Percentiles rank a stretch among this genome's conserved stretches.
These are phyloP conservation scores for Mycena alexandri DNA, from an alignment of 768 basidiomycete genomes.

Conservation along the genomic window DNA sequence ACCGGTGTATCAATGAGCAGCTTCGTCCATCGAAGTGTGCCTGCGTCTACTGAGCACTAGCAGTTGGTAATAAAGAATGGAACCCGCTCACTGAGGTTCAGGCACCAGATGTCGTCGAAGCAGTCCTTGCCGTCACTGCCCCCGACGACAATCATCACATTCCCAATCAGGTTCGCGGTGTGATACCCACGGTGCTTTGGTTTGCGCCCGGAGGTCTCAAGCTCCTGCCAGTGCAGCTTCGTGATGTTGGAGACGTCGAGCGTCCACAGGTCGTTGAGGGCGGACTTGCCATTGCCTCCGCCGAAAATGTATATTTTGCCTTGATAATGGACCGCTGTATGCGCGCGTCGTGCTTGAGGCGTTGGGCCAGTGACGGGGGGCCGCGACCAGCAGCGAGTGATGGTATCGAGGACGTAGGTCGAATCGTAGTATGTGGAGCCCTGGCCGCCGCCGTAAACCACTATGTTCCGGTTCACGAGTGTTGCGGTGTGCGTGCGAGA, in stretches of 20 bases:
- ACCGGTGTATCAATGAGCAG: conserved; percentile 57
- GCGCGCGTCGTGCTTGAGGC: conserved; percentile 85
- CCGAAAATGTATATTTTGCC: conserved; percentile 89
- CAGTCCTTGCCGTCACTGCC: conserved; percentile 92
- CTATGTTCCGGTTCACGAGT: conserved; percentile 81
- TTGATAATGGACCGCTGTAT: conserved; percentile 82
- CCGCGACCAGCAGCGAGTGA: conserved; percentile 72
- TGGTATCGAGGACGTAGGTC: conserved; percentile 86
- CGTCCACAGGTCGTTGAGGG: conserved; percentile 92
- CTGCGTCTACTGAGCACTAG: conserved; percentile 41
- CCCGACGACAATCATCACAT: conserved; percentile 89
- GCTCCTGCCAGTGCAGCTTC: conserved; percentile 68
- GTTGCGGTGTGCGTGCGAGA: conserved; percentile 92
- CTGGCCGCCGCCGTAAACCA: conserved; percentile 90
- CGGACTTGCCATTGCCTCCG: conserved; percentile 93
- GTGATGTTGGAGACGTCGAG: conserved; percentile 68
- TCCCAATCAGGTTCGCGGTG: conserved; percentile 87
- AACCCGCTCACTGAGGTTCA: conserved; percentile 79
- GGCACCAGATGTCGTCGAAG: conserved; percentile 89
- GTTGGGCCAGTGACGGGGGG: conserved; percentile 57
- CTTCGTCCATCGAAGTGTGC: conserved; percentile 60
- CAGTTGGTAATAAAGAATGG: background rate
- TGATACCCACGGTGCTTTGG: conserved; percentile 88
- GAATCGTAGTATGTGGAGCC: conserved; percentile 86
- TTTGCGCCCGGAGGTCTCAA: conserved; percentile 67